Conservation (phyloP, 345 rosid species). For the Raphanus sativus region DNA sequence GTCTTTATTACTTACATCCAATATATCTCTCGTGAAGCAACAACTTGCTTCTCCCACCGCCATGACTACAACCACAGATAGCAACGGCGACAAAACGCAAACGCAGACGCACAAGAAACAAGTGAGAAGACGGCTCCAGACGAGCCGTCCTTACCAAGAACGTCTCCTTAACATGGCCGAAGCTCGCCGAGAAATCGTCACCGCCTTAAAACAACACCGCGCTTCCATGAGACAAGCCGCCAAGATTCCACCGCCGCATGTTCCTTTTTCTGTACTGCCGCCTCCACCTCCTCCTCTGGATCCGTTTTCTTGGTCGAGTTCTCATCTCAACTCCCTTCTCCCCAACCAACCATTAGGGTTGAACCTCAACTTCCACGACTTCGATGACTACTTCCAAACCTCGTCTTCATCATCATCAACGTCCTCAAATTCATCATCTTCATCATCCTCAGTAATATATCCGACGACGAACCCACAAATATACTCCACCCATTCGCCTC, state of each 20-base stretch:
- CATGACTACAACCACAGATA: constrained; percentile 40
- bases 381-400: constrained; percentile 59
- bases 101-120: constrained; percentile 78
- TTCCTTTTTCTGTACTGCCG: constrained; percentile 34
- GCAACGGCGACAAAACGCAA: constrained; percentile 40
- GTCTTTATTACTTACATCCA: constrained; percentile 26
- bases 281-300: constrained; percentile 35
- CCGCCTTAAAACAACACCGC: constrained; percentile 88
- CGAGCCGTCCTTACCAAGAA: constrained; percentile 93
- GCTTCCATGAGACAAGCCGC: constrained; percentile 89
- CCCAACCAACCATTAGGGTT: constrained; percentile 73
- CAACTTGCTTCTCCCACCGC: constrained; percentile 57
- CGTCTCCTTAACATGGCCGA: constrained; percentile 98
- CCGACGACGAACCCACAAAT: constrained; percentile 21
- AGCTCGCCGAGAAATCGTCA: constrained; percentile 94
- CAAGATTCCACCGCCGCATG: constrained; percentile 36
- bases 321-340: constrained; percentile 48
- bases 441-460: constrained; percentile 52
- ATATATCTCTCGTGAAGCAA: constrained; percentile 32
- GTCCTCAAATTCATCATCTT: constrained; percentile 42
- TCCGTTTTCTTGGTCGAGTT: constrained; percentile 47
- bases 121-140: constrained; percentile 91
- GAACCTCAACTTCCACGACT: constrained; percentile 82
- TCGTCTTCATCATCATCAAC: constrained; percentile 48
- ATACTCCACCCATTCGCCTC: constrained; percentile 34